Percentiles rank a stretch among this genome's conserved stretches.
Evolutionary conservation across 2,329 filamentous ascomycete genomes (phyloP).

Genomic region (Pezicula rhizophila): DNA sequence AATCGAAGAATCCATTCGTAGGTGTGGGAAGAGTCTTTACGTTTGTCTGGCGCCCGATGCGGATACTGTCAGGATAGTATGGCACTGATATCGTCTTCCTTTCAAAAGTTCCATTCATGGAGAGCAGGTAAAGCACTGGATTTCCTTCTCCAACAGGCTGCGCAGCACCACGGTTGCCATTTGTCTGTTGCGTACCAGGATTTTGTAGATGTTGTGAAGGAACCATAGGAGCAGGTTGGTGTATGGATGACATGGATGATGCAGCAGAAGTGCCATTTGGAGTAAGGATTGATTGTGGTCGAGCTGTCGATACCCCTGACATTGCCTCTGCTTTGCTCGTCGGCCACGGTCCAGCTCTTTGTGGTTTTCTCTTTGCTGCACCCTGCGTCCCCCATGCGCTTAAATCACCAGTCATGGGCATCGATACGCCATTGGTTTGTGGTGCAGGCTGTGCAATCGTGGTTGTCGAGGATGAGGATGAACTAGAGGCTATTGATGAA

Average conservation of each 20-base stretch:
- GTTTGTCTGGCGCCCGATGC: slow-evolving; percentile 95
- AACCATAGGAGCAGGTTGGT: slow-evolving; percentile 51
- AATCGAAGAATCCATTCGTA: slow-evolving; percentile 93
- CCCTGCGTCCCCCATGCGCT: slow-evolving; percentile 30
- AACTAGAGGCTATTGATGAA: slow-evolving; percentile 70
- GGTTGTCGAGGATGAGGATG: slow-evolving; percentile 53
- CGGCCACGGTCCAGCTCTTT: slow-evolving; percentile 51
- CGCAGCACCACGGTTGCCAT: slow-evolving; percentile 43
- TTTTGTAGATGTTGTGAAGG: slow-evolving; percentile 66
- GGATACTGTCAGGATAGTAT: slow-evolving; percentile 85
- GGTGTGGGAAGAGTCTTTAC: slow-evolving; percentile 90
- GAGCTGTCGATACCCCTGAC: slow-evolving; percentile 53
- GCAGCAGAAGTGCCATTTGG: slow-evolving; percentile 52
- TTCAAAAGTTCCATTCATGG: slow-evolving; percentile 94
- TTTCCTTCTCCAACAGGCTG: slow-evolving; percentile 45
- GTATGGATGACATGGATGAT: slow-evolving; percentile 56
- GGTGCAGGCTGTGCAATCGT: slow-evolving; percentile 57
- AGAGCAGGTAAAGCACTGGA: slow-evolving; percentile 78
- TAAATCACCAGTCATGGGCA: slow-evolving; percentile 18
- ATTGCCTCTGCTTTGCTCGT: slow-evolving; percentile 60
- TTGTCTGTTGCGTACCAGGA: slow-evolving; percentile 47
- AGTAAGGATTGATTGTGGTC: slow-evolving; percentile 55
- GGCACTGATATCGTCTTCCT: slow-evolving; percentile 93
- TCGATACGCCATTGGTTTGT: slow-evolving; percentile 52
- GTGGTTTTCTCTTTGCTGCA: slow-evolving; percentile 42